Percentiles rank a stretch among this genome's conserved stretches.
phyloP scores from a whole-genome alignment of 371 early-diverging fungal species.

The Funneliformis caledonium region DNA sequence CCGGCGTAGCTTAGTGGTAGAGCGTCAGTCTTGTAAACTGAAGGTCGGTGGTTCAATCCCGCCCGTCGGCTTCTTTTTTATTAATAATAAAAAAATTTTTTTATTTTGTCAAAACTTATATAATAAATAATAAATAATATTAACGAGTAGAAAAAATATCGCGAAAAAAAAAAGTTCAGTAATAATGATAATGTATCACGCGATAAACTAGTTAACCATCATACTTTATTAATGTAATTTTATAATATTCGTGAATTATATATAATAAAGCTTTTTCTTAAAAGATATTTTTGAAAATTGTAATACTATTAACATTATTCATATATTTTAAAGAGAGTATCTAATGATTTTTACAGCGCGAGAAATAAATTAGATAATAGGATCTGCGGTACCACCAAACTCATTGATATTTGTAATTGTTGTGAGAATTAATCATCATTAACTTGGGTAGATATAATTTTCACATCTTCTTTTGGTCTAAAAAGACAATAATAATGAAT shows the following conservation, averaged over 20 bases:
- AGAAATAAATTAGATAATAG: not conserved
- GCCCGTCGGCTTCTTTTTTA: slow-evolving; percentile 41
- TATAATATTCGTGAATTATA: no score
- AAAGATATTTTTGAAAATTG: no score
- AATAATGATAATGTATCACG: no score
- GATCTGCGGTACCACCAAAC: not conserved
- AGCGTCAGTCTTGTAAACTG: slow-evolving; percentile 52
- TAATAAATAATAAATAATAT: no score
- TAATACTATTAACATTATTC: no score
- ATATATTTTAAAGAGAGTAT: no score
- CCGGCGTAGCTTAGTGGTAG: slow-evolving; percentile 49
- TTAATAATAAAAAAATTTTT: not conserved
- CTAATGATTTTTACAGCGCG: no score
- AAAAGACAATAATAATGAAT: not conserved
- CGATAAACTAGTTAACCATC: no score
- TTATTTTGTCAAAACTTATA: not conserved
- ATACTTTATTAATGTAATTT: no score
- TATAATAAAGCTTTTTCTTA: no score
- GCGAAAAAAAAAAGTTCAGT: no score
- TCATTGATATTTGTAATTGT: not conserved
- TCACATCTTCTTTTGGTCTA: slow-evolving; percentile 50
- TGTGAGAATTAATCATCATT: not conserved
- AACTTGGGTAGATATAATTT: slow-evolving; percentile 48
- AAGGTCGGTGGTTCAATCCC: slow-evolving; percentile 50
- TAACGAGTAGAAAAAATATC: no score